Evolutionary conservation across 331 rosid genomes (phyloP).

Genomic region (Malus hybrid): DNA sequence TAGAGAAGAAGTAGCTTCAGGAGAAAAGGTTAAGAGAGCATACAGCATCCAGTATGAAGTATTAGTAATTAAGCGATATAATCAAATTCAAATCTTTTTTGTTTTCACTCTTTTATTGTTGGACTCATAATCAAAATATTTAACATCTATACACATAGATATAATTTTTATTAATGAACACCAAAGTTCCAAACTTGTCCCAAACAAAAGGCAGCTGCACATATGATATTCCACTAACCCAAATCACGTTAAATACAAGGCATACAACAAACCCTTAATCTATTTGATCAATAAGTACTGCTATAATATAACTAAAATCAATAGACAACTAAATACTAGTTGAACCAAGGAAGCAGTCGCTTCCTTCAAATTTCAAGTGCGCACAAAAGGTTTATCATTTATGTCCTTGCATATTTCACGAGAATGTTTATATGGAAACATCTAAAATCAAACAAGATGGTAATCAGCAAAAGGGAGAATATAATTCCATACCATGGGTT

Average conservation of each 20-base stretch:
- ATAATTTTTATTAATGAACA: too few species aligned
- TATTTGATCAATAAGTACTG: not conserved
- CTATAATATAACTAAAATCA: not conserved
- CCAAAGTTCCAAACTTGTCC: not conserved
- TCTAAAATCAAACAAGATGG: not conserved
- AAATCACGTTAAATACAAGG: not conserved
- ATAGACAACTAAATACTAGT: not conserved
- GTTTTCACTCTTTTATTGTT: not conserved
- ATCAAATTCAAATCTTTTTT: not conserved
- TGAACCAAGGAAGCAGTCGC: not conserved
- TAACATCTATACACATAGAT: not conserved
- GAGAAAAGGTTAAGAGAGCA: not conserved
- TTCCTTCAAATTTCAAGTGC: not conserved
- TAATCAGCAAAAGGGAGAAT: not conserved
- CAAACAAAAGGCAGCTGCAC: not conserved
- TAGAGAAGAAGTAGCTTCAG: constrained; percentile 1
- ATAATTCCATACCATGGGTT: constrained; percentile 52
- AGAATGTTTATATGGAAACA: not conserved
- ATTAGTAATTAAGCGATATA: not conserved
- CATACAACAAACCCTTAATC: not conserved
- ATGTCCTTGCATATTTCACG: not conserved
- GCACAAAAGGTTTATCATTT: not conserved
- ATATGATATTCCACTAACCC: not conserved
- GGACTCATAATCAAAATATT: not conserved
- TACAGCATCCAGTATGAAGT: not conserved